Evolutionary conservation across 805 yeast genomes (phyloP).

Genomic region (Cyberlindnera subsufficiens): DNA sequence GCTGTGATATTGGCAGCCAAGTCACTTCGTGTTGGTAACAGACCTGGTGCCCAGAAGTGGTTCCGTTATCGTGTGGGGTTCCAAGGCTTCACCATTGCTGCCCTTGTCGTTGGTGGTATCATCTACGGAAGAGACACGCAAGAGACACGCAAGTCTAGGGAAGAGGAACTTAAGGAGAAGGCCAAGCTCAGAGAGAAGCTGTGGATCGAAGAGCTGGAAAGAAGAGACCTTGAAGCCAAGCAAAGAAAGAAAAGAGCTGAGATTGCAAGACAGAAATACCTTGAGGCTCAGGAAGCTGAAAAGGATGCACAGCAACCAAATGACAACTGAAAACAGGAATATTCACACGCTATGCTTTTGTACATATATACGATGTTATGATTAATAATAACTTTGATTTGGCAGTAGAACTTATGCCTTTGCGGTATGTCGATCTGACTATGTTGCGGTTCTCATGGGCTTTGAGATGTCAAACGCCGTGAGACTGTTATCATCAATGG

Average conservation of each 20-base stretch:
- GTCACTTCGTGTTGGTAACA: constrained; percentile 68
- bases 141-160: constrained; percentile 44
- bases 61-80: constrained; percentile 86
- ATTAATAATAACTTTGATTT: too few relatives aligned
- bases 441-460: too few relatives aligned
- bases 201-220: constrained; percentile 88
- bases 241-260: constrained; percentile 66
- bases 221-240: constrained; percentile 72
- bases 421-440: too few relatives aligned
- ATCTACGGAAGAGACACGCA: constrained; percentile 49
- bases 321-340: too few relatives aligned
- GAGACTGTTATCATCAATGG: too few relatives aligned
- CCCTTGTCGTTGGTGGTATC: constrained; percentile 75
- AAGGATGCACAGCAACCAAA: constrained; percentile 15
- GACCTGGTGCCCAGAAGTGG: constrained; percentile 73
- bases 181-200: constrained; percentile 79
- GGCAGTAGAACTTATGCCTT: too few relatives aligned
- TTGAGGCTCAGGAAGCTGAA: constrained; percentile 34
- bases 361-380: too few relatives aligned
- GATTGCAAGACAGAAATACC: constrained; percentile 39
- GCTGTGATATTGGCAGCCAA: constrained; percentile 78
- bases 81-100: constrained; percentile 79
- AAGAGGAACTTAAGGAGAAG: constrained; percentile 65
- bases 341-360: too few relatives aligned
- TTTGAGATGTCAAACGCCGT: too few relatives aligned